Conservation (phyloP, 1,284 basidiomycete genomes). For the Xerocomus minutiporus region DNA sequence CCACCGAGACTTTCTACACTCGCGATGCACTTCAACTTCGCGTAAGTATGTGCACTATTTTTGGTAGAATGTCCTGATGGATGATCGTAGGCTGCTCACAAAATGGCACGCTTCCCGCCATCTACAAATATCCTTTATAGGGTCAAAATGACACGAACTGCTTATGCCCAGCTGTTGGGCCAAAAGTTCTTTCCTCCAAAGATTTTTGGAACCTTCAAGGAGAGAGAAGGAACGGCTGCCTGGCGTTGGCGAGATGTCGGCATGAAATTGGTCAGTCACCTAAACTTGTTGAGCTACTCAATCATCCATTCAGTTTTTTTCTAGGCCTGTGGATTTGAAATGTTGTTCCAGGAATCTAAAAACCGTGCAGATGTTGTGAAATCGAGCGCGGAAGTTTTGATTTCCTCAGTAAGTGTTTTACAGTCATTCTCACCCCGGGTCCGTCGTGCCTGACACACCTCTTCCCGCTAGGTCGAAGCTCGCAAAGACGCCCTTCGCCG, state of each 20-base stretch:
- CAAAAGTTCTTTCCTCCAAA: slow-evolving; percentile 92
- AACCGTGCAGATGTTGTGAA: slow-evolving; percentile 39
- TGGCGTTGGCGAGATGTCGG: slow-evolving; percentile 80
- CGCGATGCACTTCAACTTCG: slow-evolving; percentile 84
- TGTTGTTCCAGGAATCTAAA: slow-evolving; percentile 83
- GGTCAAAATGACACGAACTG: slow-evolving; percentile 78
- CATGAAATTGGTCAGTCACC: slow-evolving; percentile 72
- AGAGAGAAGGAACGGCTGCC: slow-evolving; percentile 56
- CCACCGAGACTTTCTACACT: slow-evolving; percentile 89
- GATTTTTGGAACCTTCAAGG: slow-evolving; percentile 75
- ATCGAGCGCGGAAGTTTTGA: slow-evolving; percentile 35
- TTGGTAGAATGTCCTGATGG: slow-evolving; percentile 4
- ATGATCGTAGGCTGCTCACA: slow-evolving; percentile 63
- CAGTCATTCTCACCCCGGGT: not conserved
- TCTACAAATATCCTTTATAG: slow-evolving; percentile 54
- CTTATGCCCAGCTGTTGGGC: slow-evolving; percentile 87
- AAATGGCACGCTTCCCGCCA: slow-evolving; percentile 86
- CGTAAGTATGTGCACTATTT: slow-evolving; percentile 43
- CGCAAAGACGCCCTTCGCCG: slow-evolving; percentile 61
- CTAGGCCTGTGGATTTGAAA: slow-evolving; percentile 91
- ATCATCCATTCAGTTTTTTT: not conserved
- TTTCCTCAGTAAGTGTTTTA: slow-evolving; percentile 45
- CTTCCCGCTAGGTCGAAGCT: slow-evolving; percentile 46
- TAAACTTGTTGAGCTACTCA: not conserved
- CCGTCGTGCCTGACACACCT: not conserved